Conservation (phyloP, 305 asterid species). For the Fraxinus baroniana region DNA sequence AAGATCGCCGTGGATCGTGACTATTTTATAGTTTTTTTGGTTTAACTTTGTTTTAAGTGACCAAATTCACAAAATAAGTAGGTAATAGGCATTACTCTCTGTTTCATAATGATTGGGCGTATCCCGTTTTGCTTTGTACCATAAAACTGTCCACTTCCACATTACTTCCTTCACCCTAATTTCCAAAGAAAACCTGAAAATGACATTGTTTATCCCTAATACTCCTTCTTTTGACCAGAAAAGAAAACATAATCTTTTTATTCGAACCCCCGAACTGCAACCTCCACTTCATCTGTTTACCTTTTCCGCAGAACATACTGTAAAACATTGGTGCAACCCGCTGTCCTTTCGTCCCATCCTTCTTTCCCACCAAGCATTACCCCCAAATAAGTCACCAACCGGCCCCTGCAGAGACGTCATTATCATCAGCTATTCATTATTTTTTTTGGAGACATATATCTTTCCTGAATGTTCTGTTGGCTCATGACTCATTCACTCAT, state of each 20-base stretch:
- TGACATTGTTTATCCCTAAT: not conserved
- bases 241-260: not conserved
- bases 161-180: not conserved
- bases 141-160: no score
- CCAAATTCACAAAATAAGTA: not conserved
- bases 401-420: not conserved
- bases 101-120: not conserved
- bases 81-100: not conserved
- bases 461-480: constrained; percentile 2
- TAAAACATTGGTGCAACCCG: not conserved
- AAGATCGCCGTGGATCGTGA: not conserved
- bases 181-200: not conserved
- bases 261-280: not conserved
- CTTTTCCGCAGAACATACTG: not conserved
- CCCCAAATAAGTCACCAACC: not conserved
- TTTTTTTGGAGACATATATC: not conserved
- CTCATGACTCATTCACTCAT: not conserved
- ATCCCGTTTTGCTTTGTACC: not conserved
- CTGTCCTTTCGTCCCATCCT: constrained; percentile 8
- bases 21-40: not conserved
- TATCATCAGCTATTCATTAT: not conserved
- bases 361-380: not conserved
- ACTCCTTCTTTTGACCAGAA: not conserved
- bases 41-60: not conserved
- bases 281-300: not conserved